A percentile compares a stretch with the other conserved stretches of the same genome.
Conservation (phyloP, 2,329 filamentous ascomycete species). For the Chrysoporthe cubensis region DNA sequence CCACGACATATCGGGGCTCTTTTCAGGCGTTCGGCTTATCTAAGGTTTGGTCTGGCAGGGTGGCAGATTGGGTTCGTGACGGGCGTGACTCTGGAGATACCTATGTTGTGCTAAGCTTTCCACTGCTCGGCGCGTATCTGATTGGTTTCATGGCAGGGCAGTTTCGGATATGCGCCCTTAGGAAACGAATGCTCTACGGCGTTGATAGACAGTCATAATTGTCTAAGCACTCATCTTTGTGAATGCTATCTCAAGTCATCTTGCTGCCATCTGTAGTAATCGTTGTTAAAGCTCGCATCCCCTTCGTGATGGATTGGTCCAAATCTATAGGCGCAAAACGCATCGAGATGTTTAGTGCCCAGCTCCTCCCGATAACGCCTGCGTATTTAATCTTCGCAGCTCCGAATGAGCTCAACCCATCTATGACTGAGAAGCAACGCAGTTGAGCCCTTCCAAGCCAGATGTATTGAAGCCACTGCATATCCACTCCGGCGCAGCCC, state of each 20-base stretch:
- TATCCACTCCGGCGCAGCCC: slow-evolving; percentile 13
- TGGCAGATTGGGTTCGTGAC: background rate
- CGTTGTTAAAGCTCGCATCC: background rate
- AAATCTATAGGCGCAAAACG: background rate
- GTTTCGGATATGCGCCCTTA: background rate
- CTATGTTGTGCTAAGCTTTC: slow-evolving; percentile 4
- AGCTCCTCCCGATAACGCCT: too few relatives aligned
- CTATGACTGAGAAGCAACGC: slow-evolving; percentile 9
- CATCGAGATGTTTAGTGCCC: background rate
- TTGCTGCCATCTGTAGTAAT: background rate
- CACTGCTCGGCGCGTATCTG: background rate
- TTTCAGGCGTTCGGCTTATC: slow-evolving; percentile 10
- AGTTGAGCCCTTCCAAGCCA: slow-evolving; percentile 16
- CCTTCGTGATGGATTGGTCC: background rate
- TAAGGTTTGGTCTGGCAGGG: background rate
- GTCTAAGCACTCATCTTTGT: background rate
- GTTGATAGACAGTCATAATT: slow-evolving; percentile 8
- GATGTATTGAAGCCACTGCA: slow-evolving; percentile 18
- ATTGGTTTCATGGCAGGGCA: slow-evolving; percentile 7
- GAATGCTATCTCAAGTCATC: background rate
- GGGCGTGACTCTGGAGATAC: slow-evolving; percentile 6
- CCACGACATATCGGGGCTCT: background rate
- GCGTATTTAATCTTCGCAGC: background rate
- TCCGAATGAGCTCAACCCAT: background rate
- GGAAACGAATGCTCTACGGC: background rate